Evolutionary conservation across 306 rosid genomes (phyloP), one percentile per base, ranked within the genome.

Genomic region (Ammopiptanthus mongolicus): DNA sequence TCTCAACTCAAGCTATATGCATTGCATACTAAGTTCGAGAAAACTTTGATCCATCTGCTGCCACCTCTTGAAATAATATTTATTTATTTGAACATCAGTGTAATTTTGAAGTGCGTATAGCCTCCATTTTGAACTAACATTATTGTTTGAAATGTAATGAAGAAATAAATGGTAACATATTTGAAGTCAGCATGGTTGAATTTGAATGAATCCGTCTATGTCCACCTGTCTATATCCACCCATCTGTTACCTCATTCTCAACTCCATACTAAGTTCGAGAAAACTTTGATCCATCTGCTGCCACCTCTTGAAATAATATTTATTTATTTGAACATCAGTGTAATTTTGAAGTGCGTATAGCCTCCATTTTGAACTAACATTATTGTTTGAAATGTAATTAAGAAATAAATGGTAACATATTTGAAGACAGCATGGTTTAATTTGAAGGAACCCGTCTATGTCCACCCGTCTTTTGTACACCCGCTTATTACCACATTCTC

Each of bases 141-240:
- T n/a, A 47, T 31, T 28, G 41, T 72, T 65, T 65, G 76, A 75
- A 25, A 56, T 8, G 65, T 61, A 11, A 39, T 25, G 51, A 60
- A 68, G 70, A 31, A 78, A 59, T 66, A 55, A 33, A 11, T 28
- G 73, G 52, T 39, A 5, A 69, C 6, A 12, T 28, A 14, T 65
- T 39, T 73, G 56, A 31, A 42, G 69, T 31, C 25, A 36, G 72
- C 51, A n/a, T 51, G 73, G 61, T 73, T 59, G 72, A 79, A 42
- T 42, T 53, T 71, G 33, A 58, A 34, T 21, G n/a, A n/a, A n/a
- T n/a, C n/a, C n/a, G n/a, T n/a, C n/a, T n/a, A n/a, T n/a, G n/a
- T n/a, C n/a, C n/a, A n/a, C n/a, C n/a, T n/a, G n/a, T n/a, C n/a
- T n/a, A n/a, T n/a, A n/a, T n/a, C n/a, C n/a, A n/a, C n/a, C n/a